These are phyloP conservation scores for Clathrospora elynae DNA, from an alignment of 2,329 filamentous ascomycete species.

Conservation along the genomic window DNA sequence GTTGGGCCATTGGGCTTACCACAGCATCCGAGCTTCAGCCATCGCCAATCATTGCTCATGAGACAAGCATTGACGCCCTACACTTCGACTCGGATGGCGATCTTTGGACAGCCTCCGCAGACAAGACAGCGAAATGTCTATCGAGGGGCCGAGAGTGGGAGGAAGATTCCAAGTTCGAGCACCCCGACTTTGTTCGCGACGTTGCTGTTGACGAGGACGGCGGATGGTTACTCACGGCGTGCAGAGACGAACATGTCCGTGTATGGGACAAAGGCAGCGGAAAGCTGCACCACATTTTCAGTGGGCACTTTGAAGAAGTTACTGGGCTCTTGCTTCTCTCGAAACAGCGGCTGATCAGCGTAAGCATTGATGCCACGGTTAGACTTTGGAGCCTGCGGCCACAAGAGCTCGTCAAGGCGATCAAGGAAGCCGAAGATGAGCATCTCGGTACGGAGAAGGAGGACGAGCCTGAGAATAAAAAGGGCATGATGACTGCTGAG, in stretches of 20 bases:
- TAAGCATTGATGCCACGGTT: constrained; percentile 88
- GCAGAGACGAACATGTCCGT: constrained; percentile 87
- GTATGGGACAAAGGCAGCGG: constrained; percentile 81
- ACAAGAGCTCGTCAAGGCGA: constrained; percentile 62
- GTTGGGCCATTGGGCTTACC: constrained; percentile 65
- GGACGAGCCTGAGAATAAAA: constrained; percentile 53
- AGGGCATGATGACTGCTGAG: constrained; percentile 73
- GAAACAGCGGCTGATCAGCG: constrained; percentile 69
- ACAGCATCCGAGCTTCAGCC: constrained; percentile 41
- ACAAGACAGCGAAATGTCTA: constrained; percentile 84
- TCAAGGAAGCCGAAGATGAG: constrained; percentile 56
- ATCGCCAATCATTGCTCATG: constrained; percentile 74
- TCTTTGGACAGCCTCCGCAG: constrained; percentile 90
- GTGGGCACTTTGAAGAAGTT: constrained; percentile 92
- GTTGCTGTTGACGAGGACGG: constrained; percentile 71
- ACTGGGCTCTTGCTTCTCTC: constrained; percentile 73
- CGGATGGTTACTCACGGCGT: constrained; percentile 82
- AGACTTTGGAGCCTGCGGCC: constrained; percentile 78
- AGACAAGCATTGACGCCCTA: constrained; percentile 86
- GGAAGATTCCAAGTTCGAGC: constrained; percentile 71
- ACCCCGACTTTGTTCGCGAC: constrained; percentile 89
- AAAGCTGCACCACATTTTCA: constrained; percentile 72
- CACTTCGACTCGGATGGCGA: constrained; percentile 74
- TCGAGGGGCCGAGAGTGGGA: constrained; percentile 70
- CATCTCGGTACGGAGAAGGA: constrained; percentile 55